Evolutionary conservation across 116 monocot species (phyloP).

Genomic region (Phalaenopsis hybrid): DNA sequence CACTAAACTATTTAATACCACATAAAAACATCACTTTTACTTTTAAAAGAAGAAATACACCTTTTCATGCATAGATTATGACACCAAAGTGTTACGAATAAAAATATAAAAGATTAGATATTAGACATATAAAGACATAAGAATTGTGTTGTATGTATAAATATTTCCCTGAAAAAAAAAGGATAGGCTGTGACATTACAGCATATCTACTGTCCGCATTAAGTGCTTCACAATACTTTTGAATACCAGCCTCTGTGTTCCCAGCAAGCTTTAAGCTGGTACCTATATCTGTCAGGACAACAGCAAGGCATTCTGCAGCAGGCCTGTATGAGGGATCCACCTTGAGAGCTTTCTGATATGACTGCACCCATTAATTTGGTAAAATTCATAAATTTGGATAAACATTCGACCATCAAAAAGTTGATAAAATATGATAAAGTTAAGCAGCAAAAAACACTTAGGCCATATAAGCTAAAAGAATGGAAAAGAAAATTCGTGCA

Average conservation of each 20-base stretch:
- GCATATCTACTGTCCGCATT: conserved; percentile 83
- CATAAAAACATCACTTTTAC: too few relatives aligned
- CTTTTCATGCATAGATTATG: too few relatives aligned
- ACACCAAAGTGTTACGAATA: too few relatives aligned
- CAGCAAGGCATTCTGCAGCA: conserved; percentile 94
- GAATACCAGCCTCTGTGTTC: conserved; percentile 95
- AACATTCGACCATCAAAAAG: not conserved
- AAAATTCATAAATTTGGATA: not conserved
- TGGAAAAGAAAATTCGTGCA: not conserved
- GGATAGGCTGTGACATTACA: conserved; percentile 31
- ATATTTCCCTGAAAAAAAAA: not conserved
- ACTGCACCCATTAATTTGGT: conserved; percentile 38
- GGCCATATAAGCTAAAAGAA: not conserved
- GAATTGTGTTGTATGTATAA: too few relatives aligned
- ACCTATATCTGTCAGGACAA: conserved; percentile 92
- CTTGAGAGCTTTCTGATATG: conserved; percentile 81
- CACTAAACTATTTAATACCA: too few relatives aligned
- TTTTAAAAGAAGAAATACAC: too few relatives aligned
- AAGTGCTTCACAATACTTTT: conserved; percentile 90
- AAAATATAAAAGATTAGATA: too few relatives aligned
- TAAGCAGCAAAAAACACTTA: not conserved
- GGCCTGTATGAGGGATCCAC: conserved; percentile 86
- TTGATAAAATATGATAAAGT: not conserved
- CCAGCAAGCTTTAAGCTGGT: conserved; percentile 94
- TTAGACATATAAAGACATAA: too few relatives aligned